Evolutionary conservation across 768 basidiomycete genomes (phyloP).

Genomic region (Jaapia argillacea): DNA sequence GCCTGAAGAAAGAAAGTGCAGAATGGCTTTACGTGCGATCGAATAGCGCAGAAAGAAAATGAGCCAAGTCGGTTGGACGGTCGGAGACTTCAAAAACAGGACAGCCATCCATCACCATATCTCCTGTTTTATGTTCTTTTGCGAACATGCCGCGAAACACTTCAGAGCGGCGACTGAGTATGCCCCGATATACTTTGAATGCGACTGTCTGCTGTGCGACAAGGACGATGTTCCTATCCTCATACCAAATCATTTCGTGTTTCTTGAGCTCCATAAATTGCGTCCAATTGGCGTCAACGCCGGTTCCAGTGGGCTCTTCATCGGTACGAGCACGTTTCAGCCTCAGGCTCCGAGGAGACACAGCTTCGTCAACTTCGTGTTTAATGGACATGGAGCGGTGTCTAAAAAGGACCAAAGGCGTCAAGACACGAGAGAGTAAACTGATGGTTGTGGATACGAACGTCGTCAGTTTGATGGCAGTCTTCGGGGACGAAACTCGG

Average conservation of each 20-base stretch:
- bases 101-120: conserved; percentile 10
- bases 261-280: background rate
- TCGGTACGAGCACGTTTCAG: background rate
- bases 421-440: no score
- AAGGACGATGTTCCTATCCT: background rate
- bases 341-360: no score
- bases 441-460: no score
- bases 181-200: background rate
- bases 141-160: conserved; percentile 12
- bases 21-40: background rate
- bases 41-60: background rate
- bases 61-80: background rate
- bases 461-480: no score
- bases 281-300: background rate
- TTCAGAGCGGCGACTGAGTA: conserved; percentile 9
- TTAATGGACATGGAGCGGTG: no score
- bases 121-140: conserved; percentile 3
- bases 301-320: no score
- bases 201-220: background rate
- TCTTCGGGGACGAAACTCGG: no score
- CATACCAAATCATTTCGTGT: background rate
- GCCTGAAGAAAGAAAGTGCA: background rate
- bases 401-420: no score
- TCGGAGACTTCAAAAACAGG: conserved; percentile 10
- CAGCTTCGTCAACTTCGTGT: no score